Evolutionary conservation across 2,329 filamentous ascomycete species (phyloP), one percentile per base, ranked within the genome.

Genomic region (Polychaeton citri): DNA sequence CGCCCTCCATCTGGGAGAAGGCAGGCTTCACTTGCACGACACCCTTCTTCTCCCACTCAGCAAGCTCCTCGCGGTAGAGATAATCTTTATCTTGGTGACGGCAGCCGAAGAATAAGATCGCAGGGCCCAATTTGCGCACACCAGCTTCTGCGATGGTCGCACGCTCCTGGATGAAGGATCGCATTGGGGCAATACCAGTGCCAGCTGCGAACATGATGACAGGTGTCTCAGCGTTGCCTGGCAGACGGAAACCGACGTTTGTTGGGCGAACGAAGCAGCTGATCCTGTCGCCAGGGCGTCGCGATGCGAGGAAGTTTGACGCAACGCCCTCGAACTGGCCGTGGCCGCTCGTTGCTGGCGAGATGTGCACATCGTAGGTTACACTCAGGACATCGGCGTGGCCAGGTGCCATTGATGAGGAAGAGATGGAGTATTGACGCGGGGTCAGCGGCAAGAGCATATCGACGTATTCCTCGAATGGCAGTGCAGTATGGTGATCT

Each of bases 131-230:
- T 10, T 48, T 45, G 24, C 13, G n/a, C 9, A 69, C 61, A 2
- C 74, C 74, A 0, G 61, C 62, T 3, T 54, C 56, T 8, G 63
- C 51, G 38, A 67, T 59, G 7, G 54, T 55, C 17, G 56, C 55
- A 38, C 88, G 87, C 66, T 96, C 88, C 64, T 96, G 87, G 34
- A 95, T 80, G 55, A 96, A 96, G 41, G 88, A 88, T 43, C 88
- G 84, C 82, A 96, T 96, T 12, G 88, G 88, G 1, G 88, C 88
- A n/a, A 96, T 78, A 53, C 88, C 88, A 0, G 88, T 95, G 44
- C 88, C 88, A 9, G 50, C 50, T 15, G 42, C 46, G 31, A 59
- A 47, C 43, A 63, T 61, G 39, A 65, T 58, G 28, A 66, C 49
- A 0, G 63, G 63, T 3, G 46, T 48, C 5, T 55, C 55, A 38